These are phyloP conservation scores for Fusarium sp. DNA, from an alignment of 2,329 filamentous ascomycete species.

Conservation along the genomic window DNA sequence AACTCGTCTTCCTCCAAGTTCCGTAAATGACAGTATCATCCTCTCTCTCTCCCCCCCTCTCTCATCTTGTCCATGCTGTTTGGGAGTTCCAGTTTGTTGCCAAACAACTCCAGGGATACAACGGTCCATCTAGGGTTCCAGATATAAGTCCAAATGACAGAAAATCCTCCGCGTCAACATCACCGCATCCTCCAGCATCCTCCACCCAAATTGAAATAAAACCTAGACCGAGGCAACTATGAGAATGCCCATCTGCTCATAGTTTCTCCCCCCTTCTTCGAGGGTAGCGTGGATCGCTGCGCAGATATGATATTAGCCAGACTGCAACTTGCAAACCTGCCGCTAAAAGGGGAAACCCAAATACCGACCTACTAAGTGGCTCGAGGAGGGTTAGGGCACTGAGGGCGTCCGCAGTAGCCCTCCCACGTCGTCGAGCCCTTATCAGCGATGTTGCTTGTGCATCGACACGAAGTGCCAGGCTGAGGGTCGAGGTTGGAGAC, in stretches of 20 bases:
- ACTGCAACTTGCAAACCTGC: background rate
- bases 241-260: constrained; percentile 31
- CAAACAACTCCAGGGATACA: constrained; percentile 35
- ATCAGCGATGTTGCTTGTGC: constrained; percentile 39
- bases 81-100: constrained; percentile 30
- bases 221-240: constrained; percentile 9
- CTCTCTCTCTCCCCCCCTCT: constrained; percentile 4
- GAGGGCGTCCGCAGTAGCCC: constrained; percentile 48
- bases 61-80: constrained; percentile 33
- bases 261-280: constrained; percentile 41
- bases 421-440: constrained; percentile 48
- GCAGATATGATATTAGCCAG: constrained; percentile 21
- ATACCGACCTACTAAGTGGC: constrained; percentile 43
- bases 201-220: constrained; percentile 1
- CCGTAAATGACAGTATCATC: constrained; percentile 38
- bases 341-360: constrained; percentile 16
- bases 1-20: constrained; percentile 8
- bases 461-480: constrained; percentile 48
- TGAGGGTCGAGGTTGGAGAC: constrained; percentile 38
- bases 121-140: constrained; percentile 35
- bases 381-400: constrained; percentile 48
- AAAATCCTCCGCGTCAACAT: constrained; percentile 10
- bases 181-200: constrained; percentile 1
- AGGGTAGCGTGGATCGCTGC: constrained; percentile 38
- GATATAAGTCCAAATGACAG: constrained; percentile 21